phyloP scores from a whole-genome alignment of 345 rosid species.

The Pseudoturritis turrita region DNA sequence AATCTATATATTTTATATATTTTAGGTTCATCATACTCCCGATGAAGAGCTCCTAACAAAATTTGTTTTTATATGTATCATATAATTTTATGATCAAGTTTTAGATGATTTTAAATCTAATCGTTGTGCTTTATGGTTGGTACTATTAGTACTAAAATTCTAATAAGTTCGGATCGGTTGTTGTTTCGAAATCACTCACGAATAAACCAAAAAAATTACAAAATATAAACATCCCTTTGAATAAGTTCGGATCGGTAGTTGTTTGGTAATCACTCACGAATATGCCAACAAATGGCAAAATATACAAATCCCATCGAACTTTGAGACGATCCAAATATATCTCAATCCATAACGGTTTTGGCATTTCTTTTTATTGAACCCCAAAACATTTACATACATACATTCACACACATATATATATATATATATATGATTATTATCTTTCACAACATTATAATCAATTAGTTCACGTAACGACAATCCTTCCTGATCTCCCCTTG shows the following conservation, averaged over 20 bases:
- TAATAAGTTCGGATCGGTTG: neutral
- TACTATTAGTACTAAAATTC: neutral
- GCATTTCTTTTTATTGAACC: constrained; percentile 11
- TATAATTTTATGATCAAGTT: neutral
- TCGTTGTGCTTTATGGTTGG: neutral
- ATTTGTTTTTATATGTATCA: neutral
- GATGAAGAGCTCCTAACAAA: neutral
- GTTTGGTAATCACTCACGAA: neutral
- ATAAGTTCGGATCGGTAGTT: neutral
- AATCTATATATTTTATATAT: neutral
- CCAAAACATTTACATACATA: constrained; percentile 8
- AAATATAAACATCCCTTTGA: neutral
- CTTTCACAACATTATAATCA: neutral
- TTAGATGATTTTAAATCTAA: neutral
- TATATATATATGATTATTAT: constrained; percentile 3
- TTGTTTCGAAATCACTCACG: neutral
- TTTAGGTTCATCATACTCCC: neutral
- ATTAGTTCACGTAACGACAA: constrained; percentile 60
- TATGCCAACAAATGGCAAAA: neutral
- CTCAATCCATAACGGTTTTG: constrained; percentile 2
- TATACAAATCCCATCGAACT: neutral
- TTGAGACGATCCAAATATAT: neutral
- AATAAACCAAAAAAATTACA: neutral
- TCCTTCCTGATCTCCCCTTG: constrained; percentile 74
- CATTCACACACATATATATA: neutral